Conservation (phyloP, 2,329 filamentous ascomycete species). For the Penicillium frequentans region DNA sequence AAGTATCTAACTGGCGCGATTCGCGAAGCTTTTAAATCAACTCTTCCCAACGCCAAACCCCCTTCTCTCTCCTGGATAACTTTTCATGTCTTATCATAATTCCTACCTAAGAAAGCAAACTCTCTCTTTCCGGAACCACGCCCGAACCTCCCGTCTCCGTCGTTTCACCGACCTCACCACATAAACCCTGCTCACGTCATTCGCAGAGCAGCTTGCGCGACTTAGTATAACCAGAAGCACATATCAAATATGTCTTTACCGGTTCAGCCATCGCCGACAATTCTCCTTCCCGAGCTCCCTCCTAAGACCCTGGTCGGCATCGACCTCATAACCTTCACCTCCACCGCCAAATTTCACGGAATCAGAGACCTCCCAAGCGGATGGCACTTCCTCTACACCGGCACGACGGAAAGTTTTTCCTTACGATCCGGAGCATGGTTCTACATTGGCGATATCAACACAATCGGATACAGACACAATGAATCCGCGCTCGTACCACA, state of each 20-base stretch:
- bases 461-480: conserved; percentile 13
- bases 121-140: background rate
- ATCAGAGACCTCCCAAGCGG: conserved; percentile 60
- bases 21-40: background rate
- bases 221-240: background rate
- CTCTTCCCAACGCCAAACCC: background rate
- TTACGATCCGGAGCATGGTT: conserved; percentile 65
- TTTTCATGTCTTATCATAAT: background rate
- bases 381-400: conserved; percentile 63
- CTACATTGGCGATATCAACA: conserved; percentile 45
- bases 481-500: conserved; percentile 14
- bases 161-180: background rate
- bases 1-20: background rate
- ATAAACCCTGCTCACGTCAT: background rate
- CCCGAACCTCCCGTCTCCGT: background rate
- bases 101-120: background rate
- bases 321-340: conserved; percentile 61
- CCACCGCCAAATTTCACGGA: conserved; percentile 61
- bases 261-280: conserved; percentile 37
- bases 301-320: conserved; percentile 52
- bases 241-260: conserved; percentile 18
- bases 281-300: conserved; percentile 47
- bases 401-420: conserved; percentile 58
- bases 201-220: background rate
- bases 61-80: background rate